Evolutionary conservation across 1,139 yeast genomes (phyloP).

Genomic region (Hemisphaericaspora subhashii): DNA sequence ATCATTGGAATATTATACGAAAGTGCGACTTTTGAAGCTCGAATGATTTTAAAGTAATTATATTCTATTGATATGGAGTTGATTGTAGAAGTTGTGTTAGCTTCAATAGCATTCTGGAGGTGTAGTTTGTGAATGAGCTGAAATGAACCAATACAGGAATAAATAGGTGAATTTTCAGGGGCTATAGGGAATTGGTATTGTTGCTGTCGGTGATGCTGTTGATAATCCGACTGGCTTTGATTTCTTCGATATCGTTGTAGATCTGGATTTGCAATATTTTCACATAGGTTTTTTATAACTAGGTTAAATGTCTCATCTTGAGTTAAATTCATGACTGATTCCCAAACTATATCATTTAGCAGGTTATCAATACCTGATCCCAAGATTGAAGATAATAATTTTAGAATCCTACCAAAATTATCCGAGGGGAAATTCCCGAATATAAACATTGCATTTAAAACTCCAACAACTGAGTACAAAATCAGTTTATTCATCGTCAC

Average conservation of each 20-base stretch:
- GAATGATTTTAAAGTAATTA: constrained; percentile 23
- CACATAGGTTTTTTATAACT: constrained; percentile 24
- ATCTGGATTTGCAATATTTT: constrained; percentile 27
- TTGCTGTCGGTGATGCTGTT: too few relatives aligned
- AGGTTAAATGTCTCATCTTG: constrained; percentile 22
- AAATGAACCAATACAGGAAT: constrained; percentile 54
- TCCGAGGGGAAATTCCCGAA: constrained; percentile 50
- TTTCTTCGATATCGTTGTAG: constrained; percentile 21
- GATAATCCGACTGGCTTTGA: constrained; percentile 4
- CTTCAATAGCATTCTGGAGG: constrained; percentile 17
- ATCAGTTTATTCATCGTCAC: constrained; percentile 43
- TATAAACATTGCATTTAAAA: constrained; percentile 47
- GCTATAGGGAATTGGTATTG: not conserved
- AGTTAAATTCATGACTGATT: constrained; percentile 25
- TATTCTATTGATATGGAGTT: constrained; percentile 16
- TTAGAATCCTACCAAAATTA: constrained; percentile 37
- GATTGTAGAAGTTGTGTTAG: constrained; percentile 7
- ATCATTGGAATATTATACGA: constrained; percentile 30
- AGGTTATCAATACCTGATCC: constrained; percentile 39
- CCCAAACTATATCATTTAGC: constrained; percentile 41
- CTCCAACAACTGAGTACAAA: constrained; percentile 40
- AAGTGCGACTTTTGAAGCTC: constrained; percentile 23
- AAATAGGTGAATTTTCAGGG: constrained; percentile 18
- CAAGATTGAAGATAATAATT: constrained; percentile 42
- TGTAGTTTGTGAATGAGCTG: constrained; percentile 25